Base-by-base conservation (phyloP, 371 early-diverging fungal species). In the Circinella minor region DNA sequence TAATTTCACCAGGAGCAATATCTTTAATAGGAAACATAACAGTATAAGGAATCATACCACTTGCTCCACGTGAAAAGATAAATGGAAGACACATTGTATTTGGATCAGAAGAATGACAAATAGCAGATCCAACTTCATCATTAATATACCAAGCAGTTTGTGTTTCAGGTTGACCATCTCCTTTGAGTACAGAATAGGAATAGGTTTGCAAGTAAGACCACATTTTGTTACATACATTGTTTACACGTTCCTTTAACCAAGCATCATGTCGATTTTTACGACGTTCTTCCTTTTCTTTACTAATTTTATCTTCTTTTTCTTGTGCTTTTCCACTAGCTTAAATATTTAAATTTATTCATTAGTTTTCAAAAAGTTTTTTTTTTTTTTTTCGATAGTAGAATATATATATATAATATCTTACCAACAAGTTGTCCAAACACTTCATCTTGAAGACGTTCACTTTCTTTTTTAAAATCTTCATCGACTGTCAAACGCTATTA, bases 171-270 rank as follows among this genome's bases (percentile, higher is more conserved):
- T 86, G 81, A 34, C 87, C 87, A 46, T 85, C 79, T 57, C 81
- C 78, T 61, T 86, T 80, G 10, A 88, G 78, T 10, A 88, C 83
- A 14, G 87, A 81, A 63, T 81, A 88, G 7, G 86, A 81, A 49
- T 88, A 88, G 4, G 87, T 86, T 66, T 88, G 87, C 18, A 81
- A 71, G 65, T 70, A 88, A 18, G 83, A 79, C 89, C 89, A 88
- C 87, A 88, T 88, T 46, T 80, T 74, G 20, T 69, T 20, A 66
- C 78, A 80, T 4, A 84, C 73, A 15, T 36, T 55, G 4, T 80
- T 66, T 4, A 69, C 71, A 13, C 84, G 75, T 9, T 61, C 51
- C 4, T 71, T 61, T 27, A 74, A 55, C 74, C 78, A 75, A 7
- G 74, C 77, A 18, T 71, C 66, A 34, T 75, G 69, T 18, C 73